Evolutionary conservation across 164 flowering plant genomes (phyloP).

Genomic region (Cinnamomum micranthum): DNA sequence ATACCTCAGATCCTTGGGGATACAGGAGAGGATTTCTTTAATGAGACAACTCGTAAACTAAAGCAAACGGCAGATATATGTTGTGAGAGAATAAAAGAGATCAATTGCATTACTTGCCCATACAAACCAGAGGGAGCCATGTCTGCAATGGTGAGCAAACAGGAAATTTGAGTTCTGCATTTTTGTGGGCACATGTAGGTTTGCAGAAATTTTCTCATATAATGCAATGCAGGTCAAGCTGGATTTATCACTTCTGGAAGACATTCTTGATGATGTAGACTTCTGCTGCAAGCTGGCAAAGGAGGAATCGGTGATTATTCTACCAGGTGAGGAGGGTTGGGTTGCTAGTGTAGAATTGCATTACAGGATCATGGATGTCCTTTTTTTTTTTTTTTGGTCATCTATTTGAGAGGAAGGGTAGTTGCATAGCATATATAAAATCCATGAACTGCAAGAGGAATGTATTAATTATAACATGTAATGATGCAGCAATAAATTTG

Average conservation of each 20-base stretch:
- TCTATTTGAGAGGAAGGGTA: background rate
- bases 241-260: slow-evolving; percentile 47
- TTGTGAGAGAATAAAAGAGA: slow-evolving; percentile 37
- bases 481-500: background rate
- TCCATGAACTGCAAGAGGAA: background rate
- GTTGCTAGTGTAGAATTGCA: background rate
- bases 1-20: slow-evolving; percentile 59
- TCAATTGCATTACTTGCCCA: slow-evolving; percentile 23
- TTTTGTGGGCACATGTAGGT: background rate
- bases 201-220: background rate
- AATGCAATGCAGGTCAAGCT: slow-evolving; percentile 50
- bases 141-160: slow-evolving; percentile 69
- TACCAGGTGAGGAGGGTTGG: slow-evolving; percentile 53
- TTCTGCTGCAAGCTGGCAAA: slow-evolving; percentile 76
- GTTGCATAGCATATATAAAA: background rate
- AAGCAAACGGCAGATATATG: slow-evolving; percentile 49
- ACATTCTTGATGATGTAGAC: slow-evolving; percentile 70
- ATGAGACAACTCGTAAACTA: slow-evolving; percentile 36
- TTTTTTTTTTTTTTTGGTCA: background rate
- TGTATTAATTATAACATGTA: no score
- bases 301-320: slow-evolving; percentile 73
- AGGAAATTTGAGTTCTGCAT: background rate
- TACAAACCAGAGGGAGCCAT: slow-evolving; percentile 70
- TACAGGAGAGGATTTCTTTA: slow-evolving; percentile 56
- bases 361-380: background rate